Conservation (phyloP, 768 basidiomycete genomes). For the Tephrocybe sp. region DNA sequence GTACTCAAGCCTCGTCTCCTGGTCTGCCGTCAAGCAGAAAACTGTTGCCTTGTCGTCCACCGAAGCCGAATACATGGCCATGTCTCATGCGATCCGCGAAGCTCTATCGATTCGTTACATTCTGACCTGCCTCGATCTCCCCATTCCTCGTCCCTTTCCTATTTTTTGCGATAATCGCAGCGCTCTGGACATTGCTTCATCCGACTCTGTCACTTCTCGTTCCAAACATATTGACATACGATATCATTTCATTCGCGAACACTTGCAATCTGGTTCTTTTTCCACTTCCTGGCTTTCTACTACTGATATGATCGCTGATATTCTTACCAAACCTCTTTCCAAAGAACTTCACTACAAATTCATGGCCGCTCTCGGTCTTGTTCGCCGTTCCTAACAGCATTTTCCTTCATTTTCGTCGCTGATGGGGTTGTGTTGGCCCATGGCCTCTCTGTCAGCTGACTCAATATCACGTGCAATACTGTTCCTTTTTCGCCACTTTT, state of each 20-base stretch:
- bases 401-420: not conserved
- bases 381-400: not conserved
- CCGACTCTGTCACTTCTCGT: not conserved
- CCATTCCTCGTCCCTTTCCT: slow-evolving; percentile 11
- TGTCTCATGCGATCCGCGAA: slow-evolving; percentile 11
- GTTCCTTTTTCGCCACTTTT: too few relatives aligned
- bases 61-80: slow-evolving; percentile 25
- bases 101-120: not conserved
- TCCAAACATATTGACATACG: slow-evolving; percentile 4
- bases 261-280: not conserved
- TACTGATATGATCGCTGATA: slow-evolving; percentile 31
- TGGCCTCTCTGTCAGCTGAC: too few relatives aligned
- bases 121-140: not conserved
- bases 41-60: slow-evolving; percentile 17
- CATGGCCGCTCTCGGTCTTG: not conserved
- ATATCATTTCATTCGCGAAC: slow-evolving; percentile 4
- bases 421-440: slow-evolving; percentile 5
- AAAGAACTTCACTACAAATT: not conserved
- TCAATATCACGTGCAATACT: too few relatives aligned
- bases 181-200: slow-evolving; percentile 17
- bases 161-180: slow-evolving; percentile 15
- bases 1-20: slow-evolving; percentile 15
- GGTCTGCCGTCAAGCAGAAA: slow-evolving; percentile 17
- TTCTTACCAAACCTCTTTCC: slow-evolving; percentile 35
- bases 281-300: slow-evolving; percentile 24